Evolutionary conservation across 176 grass and related monocot species (phyloP), one percentile per base, ranked within the genome.

Genomic region (Avena sativa): DNA sequence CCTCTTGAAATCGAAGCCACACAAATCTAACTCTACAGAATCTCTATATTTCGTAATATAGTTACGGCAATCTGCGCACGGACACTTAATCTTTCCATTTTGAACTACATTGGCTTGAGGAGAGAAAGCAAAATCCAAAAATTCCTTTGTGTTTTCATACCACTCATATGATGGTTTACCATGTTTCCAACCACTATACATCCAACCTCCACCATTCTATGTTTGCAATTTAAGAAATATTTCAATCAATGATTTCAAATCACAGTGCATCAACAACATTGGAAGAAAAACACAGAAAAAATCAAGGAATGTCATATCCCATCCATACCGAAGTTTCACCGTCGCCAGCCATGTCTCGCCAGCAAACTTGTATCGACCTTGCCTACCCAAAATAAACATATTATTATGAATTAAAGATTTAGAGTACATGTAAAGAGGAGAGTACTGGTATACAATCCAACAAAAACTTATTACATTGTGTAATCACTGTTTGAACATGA

Each of bases 101-200:
- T 46, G 38, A 0, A 46, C 69, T 71, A 71, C 38, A 46, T 4
- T 71, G 17, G 69, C 21, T 63, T 63, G 38, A 11, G 7, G 1
- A 71, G 68, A 71, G 3, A 71, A 71, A 3, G 36, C 17, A 44
- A 44, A n/a, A 46, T 71, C 68, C 21, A 71, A 44, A 38, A 71
- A 71, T 47, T 72, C 19, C 4, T 72, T 72, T 47, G 69, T 72
- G 0, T 47, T 72, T 21, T 72, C 40, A 72, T 46, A 46, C 69
- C 69, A 47, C 34, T 72, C 69, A 72, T 72, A 19, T 46, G 69
- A 47, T 72, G 69, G 40, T 72, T 46, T 44, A 13, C 69, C 19
- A 6, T 10, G 40, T 21, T 43, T 72, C 40, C 40, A 72, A 43
- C 38, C 40, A 72, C 69, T 13, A 21, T 72, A 47, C 40, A 72